Conservation (phyloP, 2,329 filamentous ascomycete genomes). For the Teratosphaeriaceae sp. region DNA sequence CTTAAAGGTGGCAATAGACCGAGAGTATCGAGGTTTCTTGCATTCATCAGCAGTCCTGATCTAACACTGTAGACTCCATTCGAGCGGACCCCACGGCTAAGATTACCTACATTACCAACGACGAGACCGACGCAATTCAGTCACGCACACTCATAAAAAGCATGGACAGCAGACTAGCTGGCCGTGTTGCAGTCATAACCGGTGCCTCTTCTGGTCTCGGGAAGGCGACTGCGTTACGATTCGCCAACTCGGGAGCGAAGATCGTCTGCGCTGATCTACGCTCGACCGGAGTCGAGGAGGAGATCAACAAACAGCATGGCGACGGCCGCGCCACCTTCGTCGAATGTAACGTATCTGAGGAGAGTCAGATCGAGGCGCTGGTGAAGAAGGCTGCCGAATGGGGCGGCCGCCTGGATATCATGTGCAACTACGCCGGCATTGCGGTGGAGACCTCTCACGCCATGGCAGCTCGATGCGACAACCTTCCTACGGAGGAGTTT, state of each 20-base stretch:
- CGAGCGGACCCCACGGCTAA: too few species aligned
- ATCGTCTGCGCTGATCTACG: slow-evolving; percentile 22
- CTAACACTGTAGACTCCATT: too few species aligned
- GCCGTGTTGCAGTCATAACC: slow-evolving; percentile 23
- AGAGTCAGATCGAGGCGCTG: slow-evolving; percentile 17
- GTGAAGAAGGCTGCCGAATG: slow-evolving; percentile 18
- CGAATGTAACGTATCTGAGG: slow-evolving; percentile 20
- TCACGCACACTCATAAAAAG: background rate
- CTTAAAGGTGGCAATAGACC: too few species aligned
- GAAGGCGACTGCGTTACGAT: slow-evolving; percentile 20
- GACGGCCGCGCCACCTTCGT: slow-evolving; percentile 17
- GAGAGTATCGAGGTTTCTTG: too few species aligned
- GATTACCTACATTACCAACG: background rate
- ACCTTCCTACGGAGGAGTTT: slow-evolving; percentile 16
- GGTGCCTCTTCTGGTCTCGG: slow-evolving; percentile 23
- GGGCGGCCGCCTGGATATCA: slow-evolving; percentile 22
- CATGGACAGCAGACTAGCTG: slow-evolving; percentile 16
- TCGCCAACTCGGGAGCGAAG: slow-evolving; percentile 20
- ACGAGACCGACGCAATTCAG: background rate
- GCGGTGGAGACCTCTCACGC: slow-evolving; percentile 5
- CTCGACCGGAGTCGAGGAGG: slow-evolving; percentile 14
- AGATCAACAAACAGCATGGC: slow-evolving; percentile 18
- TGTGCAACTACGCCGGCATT: slow-evolving; percentile 21
- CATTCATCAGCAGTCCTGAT: too few species aligned
- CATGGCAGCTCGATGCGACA: slow-evolving; percentile 10